phyloP scores from a whole-genome alignment of 192 early-diverging fungal genomes.

The Gorgonomyces haynaldii region DNA sequence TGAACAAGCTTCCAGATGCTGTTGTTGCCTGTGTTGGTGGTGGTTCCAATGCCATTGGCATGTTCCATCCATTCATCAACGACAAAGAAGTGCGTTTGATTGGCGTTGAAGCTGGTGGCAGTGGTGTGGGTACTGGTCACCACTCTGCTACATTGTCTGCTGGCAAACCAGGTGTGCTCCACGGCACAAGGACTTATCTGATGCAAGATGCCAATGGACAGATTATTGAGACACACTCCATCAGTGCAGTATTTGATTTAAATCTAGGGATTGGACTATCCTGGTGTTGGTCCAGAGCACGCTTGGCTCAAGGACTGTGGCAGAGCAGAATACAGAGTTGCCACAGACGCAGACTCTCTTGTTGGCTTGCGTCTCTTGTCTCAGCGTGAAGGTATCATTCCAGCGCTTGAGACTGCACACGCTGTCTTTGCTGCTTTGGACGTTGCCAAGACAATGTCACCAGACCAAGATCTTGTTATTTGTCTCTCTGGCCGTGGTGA shows the following conservation, averaged over 20 bases:
- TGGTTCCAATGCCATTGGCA: slow-evolving; percentile 93
- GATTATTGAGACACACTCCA: slow-evolving; percentile 88
- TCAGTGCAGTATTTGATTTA: slow-evolving; percentile 55
- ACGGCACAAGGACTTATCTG: slow-evolving; percentile 90
- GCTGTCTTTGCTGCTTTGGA: slow-evolving; percentile 75
- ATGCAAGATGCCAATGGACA: slow-evolving; percentile 95
- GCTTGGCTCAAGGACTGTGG: slow-evolving; percentile 78
- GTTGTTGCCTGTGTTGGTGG: slow-evolving; percentile 97
- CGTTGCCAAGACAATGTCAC: slow-evolving; percentile 58
- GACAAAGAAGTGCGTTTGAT: slow-evolving; percentile 74
- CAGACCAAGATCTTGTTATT: slow-evolving; percentile 76
- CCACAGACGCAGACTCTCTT: slow-evolving; percentile 74
- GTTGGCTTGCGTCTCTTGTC: slow-evolving; percentile 57
- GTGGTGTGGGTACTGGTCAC: slow-evolving; percentile 71
- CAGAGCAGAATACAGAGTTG: slow-evolving; percentile 60
- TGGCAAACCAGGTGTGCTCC: slow-evolving; percentile 85
- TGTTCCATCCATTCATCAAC: slow-evolving; percentile 90
- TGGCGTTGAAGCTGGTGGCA: slow-evolving; percentile 92
- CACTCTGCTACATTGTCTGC: slow-evolving; percentile 84
- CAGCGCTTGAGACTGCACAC: slow-evolving; percentile 91
- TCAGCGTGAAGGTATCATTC: slow-evolving; percentile 70
- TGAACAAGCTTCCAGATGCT: slow-evolving; percentile 76
- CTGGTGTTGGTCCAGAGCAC: slow-evolving; percentile 96
- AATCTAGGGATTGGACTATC: slow-evolving; percentile 86
- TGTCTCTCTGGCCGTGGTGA: slow-evolving; percentile 91